Conservation (phyloP, 1,284 basidiomycete genomes). For the Sanghuangporus sanghuang region DNA sequence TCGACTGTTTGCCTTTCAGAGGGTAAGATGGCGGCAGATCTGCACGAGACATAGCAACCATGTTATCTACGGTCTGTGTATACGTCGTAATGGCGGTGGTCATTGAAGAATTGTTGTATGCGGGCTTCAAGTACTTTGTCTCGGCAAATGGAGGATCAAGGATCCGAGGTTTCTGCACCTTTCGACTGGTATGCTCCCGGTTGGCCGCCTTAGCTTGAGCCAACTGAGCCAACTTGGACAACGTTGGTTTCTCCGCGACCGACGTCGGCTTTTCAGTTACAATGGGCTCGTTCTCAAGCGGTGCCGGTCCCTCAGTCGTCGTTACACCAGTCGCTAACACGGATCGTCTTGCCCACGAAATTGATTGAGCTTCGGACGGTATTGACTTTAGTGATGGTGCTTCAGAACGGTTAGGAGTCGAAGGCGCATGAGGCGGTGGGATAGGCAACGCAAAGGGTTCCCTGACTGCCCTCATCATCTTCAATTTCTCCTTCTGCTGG, state of each 20-base stretch:
- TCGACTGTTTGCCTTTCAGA: constrained; percentile 44
- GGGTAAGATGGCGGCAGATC: constrained; percentile 24
- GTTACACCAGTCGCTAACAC: background rate
- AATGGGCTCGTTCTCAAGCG: background rate
- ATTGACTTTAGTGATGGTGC: background rate
- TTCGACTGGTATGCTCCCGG: constrained; percentile 17
- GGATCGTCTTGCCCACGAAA: background rate
- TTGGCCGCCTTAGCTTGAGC: constrained; percentile 52
- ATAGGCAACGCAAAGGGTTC: background rate
- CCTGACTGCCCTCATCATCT: constrained; percentile 1
- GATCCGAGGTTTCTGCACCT: constrained; percentile 21
- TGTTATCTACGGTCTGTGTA: constrained; percentile 57
- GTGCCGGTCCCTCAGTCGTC: background rate
- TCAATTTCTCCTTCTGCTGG: background rate
- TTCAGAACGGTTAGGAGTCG: background rate
- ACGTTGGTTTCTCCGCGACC: constrained; percentile 30
- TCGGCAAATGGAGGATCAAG: constrained; percentile 32
- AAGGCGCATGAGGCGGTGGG: background rate
- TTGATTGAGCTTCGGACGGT: background rate
- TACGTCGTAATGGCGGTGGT: constrained; percentile 78
- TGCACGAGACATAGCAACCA: constrained; percentile 27
- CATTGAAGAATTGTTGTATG: constrained; percentile 67
- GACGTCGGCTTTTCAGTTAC: constrained; percentile 19
- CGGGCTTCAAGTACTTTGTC: constrained; percentile 68
- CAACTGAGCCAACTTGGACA: constrained; percentile 66